Evolutionary conservation across 192 early-diverging fungal species (phyloP), one percentile per base, ranked within the genome.

Genomic region (Coemansia furcata): DNA sequence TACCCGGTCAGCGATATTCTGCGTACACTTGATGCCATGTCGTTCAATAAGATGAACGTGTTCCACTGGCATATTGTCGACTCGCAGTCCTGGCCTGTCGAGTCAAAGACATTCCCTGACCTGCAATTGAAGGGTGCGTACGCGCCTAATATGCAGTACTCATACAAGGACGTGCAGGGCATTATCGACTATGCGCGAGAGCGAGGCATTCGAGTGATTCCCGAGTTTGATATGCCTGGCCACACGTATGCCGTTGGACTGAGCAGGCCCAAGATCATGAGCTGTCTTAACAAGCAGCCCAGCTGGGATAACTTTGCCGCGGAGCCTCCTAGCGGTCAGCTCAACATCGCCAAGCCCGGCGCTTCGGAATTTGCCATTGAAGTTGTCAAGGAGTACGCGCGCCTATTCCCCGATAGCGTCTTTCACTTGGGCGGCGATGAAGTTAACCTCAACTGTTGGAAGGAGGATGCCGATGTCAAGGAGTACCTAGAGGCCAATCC

Each of bases 201-300:
- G 40, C 87, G 89, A 29, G 93, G 92, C n/a, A 87, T 96, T 54
- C 87, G 95, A n/a, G 78, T 98, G 19, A 91, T 96, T 63, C 94
- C 94, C 3, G 95, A 98, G 73, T 86, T 95, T 61, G 94, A 98
- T 72, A 92, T 93, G 83, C 92, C 93, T 11, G 90, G 90, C 3
- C 91, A 96, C 68, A 89, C 87, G n/a, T 77, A 65, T 47, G 72
- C 83, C 73, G 43, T 89, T 7, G 73, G 80, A 11, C 70, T 84
- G 73, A 72, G 68, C 38, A 77, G 84, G 39, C 87, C 90, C 14
- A 81, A 88, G 57, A 64, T 87, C 35, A 80, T 88, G 68, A 78
- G 83, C 63, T 93, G 88, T 61, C 58, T 72, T 55, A 85, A 87
- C 43, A 78, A 77, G 49, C 88, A 86, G 78, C 90, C 89, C 62